phyloP scores from a whole-genome alignment of 768 basidiomycete genomes.

The Filobasidium wieringae region DNA sequence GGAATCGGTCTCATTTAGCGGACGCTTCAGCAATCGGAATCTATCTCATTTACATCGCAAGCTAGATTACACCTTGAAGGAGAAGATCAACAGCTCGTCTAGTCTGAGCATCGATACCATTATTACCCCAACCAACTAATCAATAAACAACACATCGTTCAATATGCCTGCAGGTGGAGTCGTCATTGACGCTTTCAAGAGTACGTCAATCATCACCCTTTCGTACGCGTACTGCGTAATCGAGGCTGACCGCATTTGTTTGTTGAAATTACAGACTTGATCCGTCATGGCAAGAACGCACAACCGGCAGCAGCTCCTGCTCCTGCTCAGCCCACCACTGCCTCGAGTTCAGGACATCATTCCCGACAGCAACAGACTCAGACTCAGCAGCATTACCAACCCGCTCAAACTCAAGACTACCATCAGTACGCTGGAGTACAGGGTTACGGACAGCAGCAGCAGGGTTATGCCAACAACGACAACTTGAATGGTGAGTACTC shows the following conservation, averaged over 20 bases:
- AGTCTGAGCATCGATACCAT: no score
- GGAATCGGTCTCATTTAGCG: background rate
- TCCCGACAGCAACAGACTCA: conserved; percentile 37
- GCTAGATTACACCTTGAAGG: background rate
- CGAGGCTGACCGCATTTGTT: no score
- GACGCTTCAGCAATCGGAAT: background rate
- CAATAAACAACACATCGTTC: background rate
- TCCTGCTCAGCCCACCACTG: conserved; percentile 21
- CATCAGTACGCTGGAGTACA: conserved; percentile 25
- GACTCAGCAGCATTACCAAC: conserved; percentile 32
- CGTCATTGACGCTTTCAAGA: conserved; percentile 77
- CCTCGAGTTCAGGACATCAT: background rate
- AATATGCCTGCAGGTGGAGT: conserved; percentile 24
- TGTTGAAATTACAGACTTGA: conserved; percentile 64
- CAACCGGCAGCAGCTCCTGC: conserved; percentile 24
- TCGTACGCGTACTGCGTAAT: conserved; percentile 15
- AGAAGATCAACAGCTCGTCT: no score
- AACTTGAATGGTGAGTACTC: background rate
- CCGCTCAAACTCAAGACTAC: conserved; percentile 29
- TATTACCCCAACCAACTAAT: background rate
- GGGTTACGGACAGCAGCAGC: conserved; percentile 8
- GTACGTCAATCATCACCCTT: conserved; percentile 42
- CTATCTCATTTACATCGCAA: background rate
- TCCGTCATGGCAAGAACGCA: conserved; percentile 65
- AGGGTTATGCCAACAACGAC: conserved; percentile 3